A percentile compares a stretch with the other conserved stretches of the same genome.
phyloP scores from a whole-genome alignment of 2,329 filamentous ascomycete genomes.

The Aspergillus hortae region DNA sequence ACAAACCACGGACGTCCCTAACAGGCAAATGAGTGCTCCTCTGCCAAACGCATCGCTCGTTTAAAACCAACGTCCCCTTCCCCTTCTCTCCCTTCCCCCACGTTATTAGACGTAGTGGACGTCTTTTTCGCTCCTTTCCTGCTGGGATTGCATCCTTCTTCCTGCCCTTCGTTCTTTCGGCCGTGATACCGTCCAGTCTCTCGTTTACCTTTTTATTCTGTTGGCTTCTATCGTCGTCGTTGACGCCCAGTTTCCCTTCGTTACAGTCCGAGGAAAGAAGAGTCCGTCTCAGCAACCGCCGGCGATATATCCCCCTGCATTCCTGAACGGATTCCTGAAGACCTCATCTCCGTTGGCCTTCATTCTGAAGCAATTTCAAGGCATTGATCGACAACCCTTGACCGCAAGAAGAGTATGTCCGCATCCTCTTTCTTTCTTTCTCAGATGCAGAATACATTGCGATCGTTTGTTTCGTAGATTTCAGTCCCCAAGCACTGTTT shows the following conservation, averaged over 20 bases:
- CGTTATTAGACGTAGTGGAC: conserved; percentile 9
- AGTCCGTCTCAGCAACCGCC: background rate
- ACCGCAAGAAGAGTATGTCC: conserved; percentile 4
- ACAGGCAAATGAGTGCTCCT: conserved; percentile 2
- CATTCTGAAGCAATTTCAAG: conserved; percentile 1
- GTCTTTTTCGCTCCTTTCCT: conserved; percentile 12
- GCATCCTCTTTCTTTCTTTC: background rate
- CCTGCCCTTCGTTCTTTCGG: background rate
- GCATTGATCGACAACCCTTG: conserved; percentile 3
- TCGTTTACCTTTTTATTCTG: conserved; percentile 5
- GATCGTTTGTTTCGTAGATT: background rate
- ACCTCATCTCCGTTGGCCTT: background rate
- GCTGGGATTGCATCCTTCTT: conserved; percentile 5
- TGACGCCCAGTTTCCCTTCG: background rate
- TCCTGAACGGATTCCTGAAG: background rate
- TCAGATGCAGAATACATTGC: background rate
- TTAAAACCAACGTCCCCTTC: conserved; percentile 4
- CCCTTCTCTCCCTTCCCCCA: conserved; percentile 4
- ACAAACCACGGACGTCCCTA: conserved; percentile 3
- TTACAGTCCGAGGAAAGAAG: no score
- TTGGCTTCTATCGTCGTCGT: background rate
- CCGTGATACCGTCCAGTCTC: conserved; percentile 1
- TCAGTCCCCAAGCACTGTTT: background rate
- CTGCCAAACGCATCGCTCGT: conserved; percentile 6
- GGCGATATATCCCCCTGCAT: conserved; percentile 3